phyloP scores from a whole-genome alignment of 2,329 filamentous ascomycete species.

The Drechslerella dactyloides region DNA sequence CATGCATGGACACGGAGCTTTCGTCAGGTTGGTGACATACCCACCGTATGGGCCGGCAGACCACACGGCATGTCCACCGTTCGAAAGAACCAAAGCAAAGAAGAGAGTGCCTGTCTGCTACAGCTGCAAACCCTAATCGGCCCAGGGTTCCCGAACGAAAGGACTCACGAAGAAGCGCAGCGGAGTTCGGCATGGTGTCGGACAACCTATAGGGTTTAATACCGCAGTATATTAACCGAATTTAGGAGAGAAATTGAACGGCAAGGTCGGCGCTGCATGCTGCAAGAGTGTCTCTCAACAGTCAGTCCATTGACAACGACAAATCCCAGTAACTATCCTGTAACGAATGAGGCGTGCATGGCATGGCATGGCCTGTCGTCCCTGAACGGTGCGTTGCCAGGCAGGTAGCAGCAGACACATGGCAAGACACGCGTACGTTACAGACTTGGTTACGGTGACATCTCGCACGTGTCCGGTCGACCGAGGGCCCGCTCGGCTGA shows the following conservation, averaged over 20 bases:
- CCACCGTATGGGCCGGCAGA: not conserved
- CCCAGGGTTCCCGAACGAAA: conserved; percentile 43
- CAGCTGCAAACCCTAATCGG: conserved; percentile 43
- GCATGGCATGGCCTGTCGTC: not conserved
- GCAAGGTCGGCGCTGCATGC: not conserved
- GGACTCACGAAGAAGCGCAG: conserved; percentile 12
- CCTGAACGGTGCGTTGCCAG: conserved; percentile 13
- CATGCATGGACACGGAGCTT: too few species aligned
- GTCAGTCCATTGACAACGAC: too few species aligned
- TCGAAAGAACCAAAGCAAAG: not conserved
- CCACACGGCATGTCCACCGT: not conserved
- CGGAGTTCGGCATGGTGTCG: not conserved
- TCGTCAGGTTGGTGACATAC: conserved; percentile 2
- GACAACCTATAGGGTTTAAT: not conserved
- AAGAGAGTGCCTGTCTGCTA: not conserved
- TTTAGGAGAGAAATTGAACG: not conserved
- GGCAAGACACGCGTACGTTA: conserved; percentile 1
- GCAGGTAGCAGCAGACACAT: too few species aligned
- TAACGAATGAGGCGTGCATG: conserved; percentile 3
- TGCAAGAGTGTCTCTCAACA: not conserved
- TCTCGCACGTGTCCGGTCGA: too few species aligned
- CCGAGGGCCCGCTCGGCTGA: too few species aligned
- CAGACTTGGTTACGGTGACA: not conserved
- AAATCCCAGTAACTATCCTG: too few species aligned
- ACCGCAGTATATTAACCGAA: not conserved